Evolutionary conservation across 2,329 filamentous ascomycete species (phyloP), one percentile per base, ranked within the genome.

Genomic region (Botryotinia convoluta): DNA sequence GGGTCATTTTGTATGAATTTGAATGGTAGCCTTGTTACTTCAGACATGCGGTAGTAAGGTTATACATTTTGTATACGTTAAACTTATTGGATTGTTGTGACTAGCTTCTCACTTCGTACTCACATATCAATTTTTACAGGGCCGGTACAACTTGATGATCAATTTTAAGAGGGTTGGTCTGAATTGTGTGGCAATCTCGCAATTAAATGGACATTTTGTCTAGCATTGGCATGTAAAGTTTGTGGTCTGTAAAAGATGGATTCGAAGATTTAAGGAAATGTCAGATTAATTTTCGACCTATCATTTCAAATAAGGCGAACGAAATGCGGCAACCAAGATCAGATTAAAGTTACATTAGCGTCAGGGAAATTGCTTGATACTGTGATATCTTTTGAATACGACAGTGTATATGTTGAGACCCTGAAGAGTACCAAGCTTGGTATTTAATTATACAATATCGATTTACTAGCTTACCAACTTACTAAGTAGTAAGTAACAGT

Each of bases 291-390:
- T 72, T 42, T 67, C 18, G 54, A 48, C 71, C 71, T 60, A 72
- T 72, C 71, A 72, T n/a, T 68, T 68, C 32, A 68, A 71, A 68
- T 42, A 63, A 68, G 71, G 71, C 71, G 71, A 68, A 61, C 71
- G 22, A 29, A 29, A 60, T 60, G 26, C 62, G 62, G 51, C 62
- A 68, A 60, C 39, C 48, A 45, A 72, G 71, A 72, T 72, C 62
- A 72, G 62, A 72, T 72, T 60, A 72, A 72, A 68, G 51, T 68
- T 68, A 72, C 71, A 68, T 72, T 72, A 72, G 61, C 29, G 48
- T 59, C 35, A 72, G 44, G 61, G 48, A 67, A 60, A 65, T 39
- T 65, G 61, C 37, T 29, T 63, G 22, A 57, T 57, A 29, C n/a
- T 57, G 51, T 57, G 48, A 51, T n/a, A 16, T 51, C 16, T 26